Base-by-base conservation (phyloP, 1,139 yeast genomes). In the Maudiozyma humilis region DNA sequence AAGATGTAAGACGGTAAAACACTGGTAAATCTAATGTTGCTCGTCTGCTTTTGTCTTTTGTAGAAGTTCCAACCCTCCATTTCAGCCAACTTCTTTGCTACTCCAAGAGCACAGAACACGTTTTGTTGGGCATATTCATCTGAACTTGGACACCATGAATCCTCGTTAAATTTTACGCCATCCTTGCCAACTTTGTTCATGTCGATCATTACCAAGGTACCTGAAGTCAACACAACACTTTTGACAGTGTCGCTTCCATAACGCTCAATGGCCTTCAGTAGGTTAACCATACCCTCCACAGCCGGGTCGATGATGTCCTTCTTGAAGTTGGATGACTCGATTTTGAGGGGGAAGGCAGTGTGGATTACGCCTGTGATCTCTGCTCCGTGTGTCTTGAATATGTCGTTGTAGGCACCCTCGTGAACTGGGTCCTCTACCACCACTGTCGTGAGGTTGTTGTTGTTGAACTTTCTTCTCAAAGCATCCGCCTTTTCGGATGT, bases 341-440 rank as follows among this genome's bases (percentile, higher is more conserved):
- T 64, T 19, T 59, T 47, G 52, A 72, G 68, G 3, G 82, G 81
- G 17, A 79, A 72, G 8, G 82, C 82, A 3, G 78, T 74, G 62
- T 80, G 87, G 32, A 79, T 55, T 39, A 79, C 76, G 37, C 67
- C 69, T 6, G 72, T 70, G 44, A 77, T 68, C 36, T 72, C 74
- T 1, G 75, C 68, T 15, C 47, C 44, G 51, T 75, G 69, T 1
- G 57, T 59, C 46, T 69, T 55, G 44, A 79, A 66, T 2, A 70
- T 72, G 10, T 65, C 61, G 53, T 76, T 78, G 48, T 78, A 77
- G 1, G 83, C 83, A 32, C 65, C 67, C 3, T 61, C 65, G 3
- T 60, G 63, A 5, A 65, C 64, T 47, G 78, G 68, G 47, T 77
- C 82, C 12, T 62, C 55, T n/a, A 79, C 81, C 20, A 75, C 56